Evolutionary conservation across 1,284 basidiomycete genomes (phyloP).

Genomic region (Cronartium quercuum): DNA sequence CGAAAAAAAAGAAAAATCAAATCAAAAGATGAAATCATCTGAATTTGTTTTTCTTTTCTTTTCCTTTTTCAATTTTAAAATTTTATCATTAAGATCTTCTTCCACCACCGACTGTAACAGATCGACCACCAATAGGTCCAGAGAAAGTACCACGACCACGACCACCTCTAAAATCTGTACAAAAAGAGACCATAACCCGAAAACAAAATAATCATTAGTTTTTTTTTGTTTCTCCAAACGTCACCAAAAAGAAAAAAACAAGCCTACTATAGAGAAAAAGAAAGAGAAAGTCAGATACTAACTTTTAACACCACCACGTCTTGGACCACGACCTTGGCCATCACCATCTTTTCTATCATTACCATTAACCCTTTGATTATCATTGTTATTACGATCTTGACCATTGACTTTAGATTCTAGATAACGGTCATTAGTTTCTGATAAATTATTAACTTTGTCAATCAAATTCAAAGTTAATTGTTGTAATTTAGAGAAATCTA

Average conservation of each 20-base stretch:
- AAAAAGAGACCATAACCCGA: neutral
- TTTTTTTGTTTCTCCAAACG: too few relatives aligned
- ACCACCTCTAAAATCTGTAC: slow-evolving; percentile 31
- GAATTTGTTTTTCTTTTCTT: too few relatives aligned
- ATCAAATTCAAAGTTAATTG: slow-evolving; percentile 78
- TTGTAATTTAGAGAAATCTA: slow-evolving; percentile 82
- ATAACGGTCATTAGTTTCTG: slow-evolving; percentile 95
- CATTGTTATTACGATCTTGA: neutral
- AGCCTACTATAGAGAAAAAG: neutral
- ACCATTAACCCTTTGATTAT: slow-evolving; percentile 1
- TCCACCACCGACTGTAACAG: slow-evolving; percentile 8
- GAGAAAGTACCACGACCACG: slow-evolving; percentile 32
- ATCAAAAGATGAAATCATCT: too few relatives aligned
- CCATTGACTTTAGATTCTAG: slow-evolving; percentile 76
- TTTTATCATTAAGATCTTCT: neutral
- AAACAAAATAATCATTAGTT: neutral
- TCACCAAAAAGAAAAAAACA: neutral
- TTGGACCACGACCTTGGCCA: slow-evolving; percentile 10
- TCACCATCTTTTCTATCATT: slow-evolving; percentile 30
- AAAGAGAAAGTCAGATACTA: neutral
- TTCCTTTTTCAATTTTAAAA: too few relatives aligned
- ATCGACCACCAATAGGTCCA: slow-evolving; percentile 27
- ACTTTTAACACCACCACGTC: slow-evolving; percentile 33
- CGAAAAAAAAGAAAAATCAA: too few relatives aligned
- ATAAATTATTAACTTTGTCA: slow-evolving; percentile 75